Conservation (phyloP, 257 asterid genomes). For the Pogostemon cablin region DNA sequence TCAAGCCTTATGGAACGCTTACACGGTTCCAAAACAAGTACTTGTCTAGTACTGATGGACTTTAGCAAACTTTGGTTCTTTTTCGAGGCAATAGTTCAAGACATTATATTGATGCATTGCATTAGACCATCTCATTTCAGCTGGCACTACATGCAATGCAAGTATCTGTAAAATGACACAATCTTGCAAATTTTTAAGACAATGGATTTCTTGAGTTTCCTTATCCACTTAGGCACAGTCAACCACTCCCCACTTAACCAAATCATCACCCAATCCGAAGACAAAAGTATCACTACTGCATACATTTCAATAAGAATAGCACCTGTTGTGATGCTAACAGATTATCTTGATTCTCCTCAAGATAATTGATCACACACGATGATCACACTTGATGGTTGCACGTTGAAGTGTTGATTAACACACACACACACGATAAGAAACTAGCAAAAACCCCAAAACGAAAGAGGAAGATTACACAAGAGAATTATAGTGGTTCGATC, state of each 20-base stretch:
- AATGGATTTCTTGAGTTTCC: not conserved
- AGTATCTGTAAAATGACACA: not conserved
- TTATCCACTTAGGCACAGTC: too few species aligned
- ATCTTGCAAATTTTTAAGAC: not conserved
- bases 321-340: too few species aligned
- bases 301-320: constrained; percentile 36
- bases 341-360: too few species aligned
- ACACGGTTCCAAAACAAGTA: not conserved
- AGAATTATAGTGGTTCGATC: too few species aligned
- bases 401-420: too few species aligned
- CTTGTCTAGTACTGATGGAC: constrained; percentile 7
- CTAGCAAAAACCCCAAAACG: too few species aligned
- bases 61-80: constrained; percentile 11
- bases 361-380: too few species aligned
- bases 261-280: constrained; percentile 29
- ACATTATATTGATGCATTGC: constrained; percentile 40
- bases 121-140: constrained; percentile 40
- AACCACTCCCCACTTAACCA: constrained; percentile 6
- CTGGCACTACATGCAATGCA: not conserved
- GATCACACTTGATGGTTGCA: too few species aligned
- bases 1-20: constrained; percentile 9
- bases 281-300: constrained; percentile 12
- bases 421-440: too few species aligned
- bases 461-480: too few species aligned
- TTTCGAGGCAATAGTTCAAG: constrained; percentile 23